Evolutionary conservation across 768 basidiomycete species (phyloP), one percentile per base, ranked within the genome.

Genomic region (Suillus paluster): DNA sequence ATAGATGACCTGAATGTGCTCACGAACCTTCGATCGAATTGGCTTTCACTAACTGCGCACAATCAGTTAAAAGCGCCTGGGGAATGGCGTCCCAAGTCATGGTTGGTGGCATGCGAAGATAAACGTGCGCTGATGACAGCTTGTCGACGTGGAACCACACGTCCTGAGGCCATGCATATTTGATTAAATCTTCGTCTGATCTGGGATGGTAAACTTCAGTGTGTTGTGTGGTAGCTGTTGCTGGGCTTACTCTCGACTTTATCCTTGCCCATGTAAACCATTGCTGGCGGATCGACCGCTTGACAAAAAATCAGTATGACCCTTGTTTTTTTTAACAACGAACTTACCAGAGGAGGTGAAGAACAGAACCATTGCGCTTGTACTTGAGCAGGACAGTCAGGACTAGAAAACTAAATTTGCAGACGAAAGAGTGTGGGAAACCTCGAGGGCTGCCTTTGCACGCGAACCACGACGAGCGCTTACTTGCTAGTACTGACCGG

Each of bases 61-160:
- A 93, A 75, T 99, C 97, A 14, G 79, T 80, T 21, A 98, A 78
- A 7, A 98, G 77, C 1, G 84, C 78, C 59, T 89, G 82, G 0
- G 97, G 95, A 41, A 99, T 90, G n/a, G 79, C 75, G 7, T 99
- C 95, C 94, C 95, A 98, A 34, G 80, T 74, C 82, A 96, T 90
- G n/a, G 78, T 80, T 3, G 86, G 84, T 0, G 92, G 84, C 81
- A 98, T 86, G 38, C 96, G 90, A n/a, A 99, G 80, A 73, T 99
- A 99, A 44, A 99, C 96, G 74, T 98, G 95, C 1, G 96, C 95
- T 4, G 95, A 97, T 0, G 94, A 97, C 33, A 99, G 86, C 74
- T 96, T 97, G 81, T 99, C 97, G 64, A 99, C 97, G 75, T 99
- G 97, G 66, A 99, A 97, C 94, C 92, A 94, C 58, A 94, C 78